Percentiles rank a stretch among this genome's conserved stretches.
These are phyloP conservation scores for Dictyostelium capitatum DNA, from an alignment of 78 protist species.

Conservation along the genomic window DNA sequence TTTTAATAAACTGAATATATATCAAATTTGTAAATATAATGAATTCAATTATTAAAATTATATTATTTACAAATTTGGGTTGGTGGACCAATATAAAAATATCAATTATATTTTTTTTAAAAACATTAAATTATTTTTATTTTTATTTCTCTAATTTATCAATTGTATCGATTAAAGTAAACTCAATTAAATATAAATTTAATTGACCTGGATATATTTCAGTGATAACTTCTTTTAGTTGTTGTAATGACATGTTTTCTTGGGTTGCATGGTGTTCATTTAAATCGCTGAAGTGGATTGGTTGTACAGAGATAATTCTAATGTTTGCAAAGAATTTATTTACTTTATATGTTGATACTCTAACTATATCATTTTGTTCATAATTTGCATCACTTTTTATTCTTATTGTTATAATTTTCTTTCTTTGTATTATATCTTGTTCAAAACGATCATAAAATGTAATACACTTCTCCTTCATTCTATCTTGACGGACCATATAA, in stretches of 20 bases:
- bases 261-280: slow-evolving; percentile 15
- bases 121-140: too few species aligned
- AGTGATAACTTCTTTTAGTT: background rate
- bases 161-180: background rate
- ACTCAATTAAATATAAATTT: background rate
- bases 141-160: background rate
- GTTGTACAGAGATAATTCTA: background rate
- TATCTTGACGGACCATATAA: too few species aligned
- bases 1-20: too few species aligned
- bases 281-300: background rate
- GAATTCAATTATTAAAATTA: too few species aligned
- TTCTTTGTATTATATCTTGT: background rate
- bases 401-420: slow-evolving; percentile 21
- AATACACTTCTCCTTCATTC: background rate
- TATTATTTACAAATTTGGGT: too few species aligned
- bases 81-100: too few species aligned
- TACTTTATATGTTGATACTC: slow-evolving; percentile 2
- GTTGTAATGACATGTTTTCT: slow-evolving; percentile 22
- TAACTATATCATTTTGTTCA: background rate
- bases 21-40: too few species aligned
- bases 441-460: slow-evolving; percentile 6
- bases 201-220: slow-evolving; percentile 12
- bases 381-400: background rate
- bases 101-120: too few species aligned
- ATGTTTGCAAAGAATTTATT: background rate